phyloP scores from a whole-genome alignment of 495 filamentous ascomycete genomes.

The Lasiosphaeria miniovina region DNA sequence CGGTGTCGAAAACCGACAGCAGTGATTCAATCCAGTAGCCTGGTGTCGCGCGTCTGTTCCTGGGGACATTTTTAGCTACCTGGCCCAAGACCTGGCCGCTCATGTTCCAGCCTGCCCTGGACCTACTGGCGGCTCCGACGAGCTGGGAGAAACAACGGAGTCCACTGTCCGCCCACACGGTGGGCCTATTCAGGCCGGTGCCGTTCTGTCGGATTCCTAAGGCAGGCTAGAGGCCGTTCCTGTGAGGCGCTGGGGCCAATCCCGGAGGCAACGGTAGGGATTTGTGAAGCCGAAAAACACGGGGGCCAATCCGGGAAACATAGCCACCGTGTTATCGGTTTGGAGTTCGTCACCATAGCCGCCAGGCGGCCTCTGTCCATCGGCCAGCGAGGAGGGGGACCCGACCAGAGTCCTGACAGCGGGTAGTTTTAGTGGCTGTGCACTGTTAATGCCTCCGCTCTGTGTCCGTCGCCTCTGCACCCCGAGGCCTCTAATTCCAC shows the following conservation, averaged over 20 bases:
- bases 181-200: background rate
- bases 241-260: slow-evolving; percentile 6
- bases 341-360: slow-evolving; percentile 20
- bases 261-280: background rate
- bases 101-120: too few species aligned
- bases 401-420: background rate
- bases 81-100: too few species aligned
- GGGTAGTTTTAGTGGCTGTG: slow-evolving; percentile 9
- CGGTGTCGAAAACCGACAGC: background rate
- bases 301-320: background rate
- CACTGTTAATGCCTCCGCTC: background rate
- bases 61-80: too few species aligned
- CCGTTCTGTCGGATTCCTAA: slow-evolving; percentile 12
- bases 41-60: too few species aligned
- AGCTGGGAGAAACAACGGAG: background rate
- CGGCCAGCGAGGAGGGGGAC: background rate
- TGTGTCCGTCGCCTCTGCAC: too few species aligned
- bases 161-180: background rate
- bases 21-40: too few species aligned
- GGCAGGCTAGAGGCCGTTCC: background rate
- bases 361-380: slow-evolving; percentile 24
- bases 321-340: background rate
- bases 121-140: background rate
- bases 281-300: background rate
- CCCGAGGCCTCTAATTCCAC: too few species aligned